Conservation (phyloP, 75 land plant genomes). For the Picea sitchensis region DNA sequence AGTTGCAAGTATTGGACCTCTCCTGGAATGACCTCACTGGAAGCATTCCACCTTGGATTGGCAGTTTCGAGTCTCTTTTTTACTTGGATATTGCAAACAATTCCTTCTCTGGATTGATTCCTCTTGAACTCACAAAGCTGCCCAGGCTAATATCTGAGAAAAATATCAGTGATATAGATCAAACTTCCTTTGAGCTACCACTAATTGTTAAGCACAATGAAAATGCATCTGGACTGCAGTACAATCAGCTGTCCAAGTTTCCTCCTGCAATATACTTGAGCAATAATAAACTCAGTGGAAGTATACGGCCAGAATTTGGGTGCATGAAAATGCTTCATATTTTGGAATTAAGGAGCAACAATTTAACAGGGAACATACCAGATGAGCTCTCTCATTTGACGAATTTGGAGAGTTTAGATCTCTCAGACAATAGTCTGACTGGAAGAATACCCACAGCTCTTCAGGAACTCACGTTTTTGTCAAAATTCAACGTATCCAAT, state of each 20-base stretch:
- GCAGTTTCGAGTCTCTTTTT: slow-evolving; percentile 36
- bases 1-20: slow-evolving; percentile 36
- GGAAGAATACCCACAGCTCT: slow-evolving; percentile 57
- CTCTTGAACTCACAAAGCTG: slow-evolving; percentile 37
- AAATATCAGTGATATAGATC: slow-evolving; percentile 1
- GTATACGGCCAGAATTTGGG: slow-evolving; percentile 36
- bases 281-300: slow-evolving; percentile 23
- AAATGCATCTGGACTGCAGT: slow-evolving; percentile 15
- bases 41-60: slow-evolving; percentile 57
- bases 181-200: not conserved
- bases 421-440: slow-evolving; percentile 48
- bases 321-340: slow-evolving; percentile 41
- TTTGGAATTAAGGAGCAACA: slow-evolving; percentile 52
- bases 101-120: slow-evolving; percentile 56
- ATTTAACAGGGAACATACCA: slow-evolving; percentile 58
- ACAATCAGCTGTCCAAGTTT: slow-evolving; percentile 15
- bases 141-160: slow-evolving; percentile 11
- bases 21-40: slow-evolving; percentile 72
- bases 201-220: slow-evolving; percentile 7
- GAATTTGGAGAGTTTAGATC: slow-evolving; percentile 50
- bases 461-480: slow-evolving; percentile 45
- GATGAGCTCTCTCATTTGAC: slow-evolving; percentile 35
- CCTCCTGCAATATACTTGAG: slow-evolving; percentile 30
- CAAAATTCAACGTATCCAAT: slow-evolving; percentile 60
- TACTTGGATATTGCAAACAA: slow-evolving; percentile 78